phyloP scores from a whole-genome alignment of 2,329 filamentous ascomycete species.

The Penicillium brasilianum region DNA sequence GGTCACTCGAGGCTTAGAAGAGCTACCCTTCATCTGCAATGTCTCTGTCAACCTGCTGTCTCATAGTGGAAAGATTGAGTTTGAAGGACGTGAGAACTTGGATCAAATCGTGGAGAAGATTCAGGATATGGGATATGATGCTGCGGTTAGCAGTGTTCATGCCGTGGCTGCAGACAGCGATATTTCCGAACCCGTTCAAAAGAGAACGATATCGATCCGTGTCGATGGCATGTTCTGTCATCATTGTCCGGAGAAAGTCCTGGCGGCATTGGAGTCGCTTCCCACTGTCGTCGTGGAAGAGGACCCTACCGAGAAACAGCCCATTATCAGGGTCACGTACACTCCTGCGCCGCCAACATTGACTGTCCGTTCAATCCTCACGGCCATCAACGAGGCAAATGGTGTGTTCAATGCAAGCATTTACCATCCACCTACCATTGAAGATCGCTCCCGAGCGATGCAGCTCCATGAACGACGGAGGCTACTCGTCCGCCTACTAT shows the following conservation, averaged over 20 bases:
- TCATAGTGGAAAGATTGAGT: constrained; percentile 56
- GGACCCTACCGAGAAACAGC: constrained; percentile 62
- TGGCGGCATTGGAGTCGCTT: constrained; percentile 46
- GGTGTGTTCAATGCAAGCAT: constrained; percentile 69
- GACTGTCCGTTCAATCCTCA: constrained; percentile 76
- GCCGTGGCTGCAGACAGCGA: constrained; percentile 38
- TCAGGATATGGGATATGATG: constrained; percentile 69
- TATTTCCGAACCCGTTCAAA: constrained; percentile 30
- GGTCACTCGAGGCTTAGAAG: constrained; percentile 54
- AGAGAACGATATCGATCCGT: constrained; percentile 66
- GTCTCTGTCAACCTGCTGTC: constrained; percentile 59
- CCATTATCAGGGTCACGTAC: constrained; percentile 74
- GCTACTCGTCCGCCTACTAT: constrained; percentile 70
- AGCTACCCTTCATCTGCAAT: constrained; percentile 52
- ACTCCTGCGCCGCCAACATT: constrained; percentile 68
- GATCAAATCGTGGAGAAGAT: constrained; percentile 55
- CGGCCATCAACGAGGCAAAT: constrained; percentile 69
- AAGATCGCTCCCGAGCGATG: constrained; percentile 78
- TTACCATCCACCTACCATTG: constrained; percentile 79
- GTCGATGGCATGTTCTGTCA: constrained; percentile 77
- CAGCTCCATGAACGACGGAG: constrained; percentile 71
- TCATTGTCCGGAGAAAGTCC: constrained; percentile 64
- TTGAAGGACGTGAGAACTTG: constrained; percentile 54
- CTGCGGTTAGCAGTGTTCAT: constrained; percentile 57
- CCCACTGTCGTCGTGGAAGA: constrained; percentile 53